A percentile compares a stretch with the other conserved stretches of the same genome.
Evolutionary conservation across 2,329 filamentous ascomycete genomes (phyloP).

Genomic region (Diaporthe aspalathi): DNA sequence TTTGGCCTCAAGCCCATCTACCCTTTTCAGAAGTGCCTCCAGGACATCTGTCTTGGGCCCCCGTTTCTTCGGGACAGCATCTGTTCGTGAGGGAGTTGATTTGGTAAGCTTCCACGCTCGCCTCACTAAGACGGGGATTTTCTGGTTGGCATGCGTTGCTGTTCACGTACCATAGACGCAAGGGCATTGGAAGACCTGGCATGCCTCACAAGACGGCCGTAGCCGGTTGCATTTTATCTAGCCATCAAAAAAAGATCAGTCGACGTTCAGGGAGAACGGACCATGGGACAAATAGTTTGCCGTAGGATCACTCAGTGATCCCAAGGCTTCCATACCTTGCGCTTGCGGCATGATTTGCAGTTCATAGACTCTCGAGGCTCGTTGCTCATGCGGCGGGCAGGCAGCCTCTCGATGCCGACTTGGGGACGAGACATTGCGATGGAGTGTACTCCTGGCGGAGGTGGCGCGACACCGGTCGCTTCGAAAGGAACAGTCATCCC

Average conservation of each 20-base stretch:
- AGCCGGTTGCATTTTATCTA: constrained; percentile 94
- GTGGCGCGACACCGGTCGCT: constrained; percentile 54
- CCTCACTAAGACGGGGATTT: neutral
- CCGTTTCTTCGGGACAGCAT: constrained; percentile 89
- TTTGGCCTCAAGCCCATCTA: constrained; percentile 85
- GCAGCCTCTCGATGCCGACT: constrained; percentile 83
- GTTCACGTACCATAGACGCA: constrained; percentile 82
- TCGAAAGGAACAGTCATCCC: constrained; percentile 56
- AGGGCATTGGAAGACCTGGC: constrained; percentile 87
- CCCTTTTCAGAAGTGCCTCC: constrained; percentile 84
- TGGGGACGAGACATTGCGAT: constrained; percentile 77
- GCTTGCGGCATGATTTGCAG: constrained; percentile 92
- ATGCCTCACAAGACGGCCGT: constrained; percentile 87
- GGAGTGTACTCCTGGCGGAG: constrained; percentile 58
- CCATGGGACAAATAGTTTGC: neutral
- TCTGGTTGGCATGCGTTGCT: neutral
- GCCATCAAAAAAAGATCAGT: constrained; percentile 35
- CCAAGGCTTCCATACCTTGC: constrained; percentile 73
- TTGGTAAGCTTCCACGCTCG: constrained; percentile 31
- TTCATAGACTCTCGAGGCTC: constrained; percentile 93
- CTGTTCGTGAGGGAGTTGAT: constrained; percentile 54
- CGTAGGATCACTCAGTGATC: neutral
- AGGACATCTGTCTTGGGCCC: constrained; percentile 91
- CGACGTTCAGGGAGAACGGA: neutral
- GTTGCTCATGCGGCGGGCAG: constrained; percentile 75